Evolutionary conservation across 176 grass and related monocot species (phyloP).

Genomic region (Zizania latifolia): DNA sequence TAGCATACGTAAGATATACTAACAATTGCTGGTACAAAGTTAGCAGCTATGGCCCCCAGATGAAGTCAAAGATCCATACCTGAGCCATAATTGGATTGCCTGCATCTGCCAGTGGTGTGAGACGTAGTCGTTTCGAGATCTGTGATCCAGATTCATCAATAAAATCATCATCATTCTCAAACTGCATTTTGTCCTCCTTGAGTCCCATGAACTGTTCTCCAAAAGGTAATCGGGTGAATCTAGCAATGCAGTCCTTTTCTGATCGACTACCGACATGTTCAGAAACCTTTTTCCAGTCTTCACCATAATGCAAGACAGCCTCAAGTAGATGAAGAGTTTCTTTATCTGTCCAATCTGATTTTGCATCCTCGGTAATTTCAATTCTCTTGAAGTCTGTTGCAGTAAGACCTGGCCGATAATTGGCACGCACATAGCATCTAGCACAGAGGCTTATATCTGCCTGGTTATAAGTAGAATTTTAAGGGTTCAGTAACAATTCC

Average conservation of each 20-base stretch:
- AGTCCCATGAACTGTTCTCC: constrained; percentile 86
- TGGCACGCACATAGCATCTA: constrained; percentile 67
- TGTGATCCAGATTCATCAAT: constrained; percentile 37
- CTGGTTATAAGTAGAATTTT: constrained; percentile 42
- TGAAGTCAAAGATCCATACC: constrained; percentile 37
- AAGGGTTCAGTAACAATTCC: neutral
- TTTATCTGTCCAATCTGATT: constrained; percentile 95
- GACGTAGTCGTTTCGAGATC: constrained; percentile 41
- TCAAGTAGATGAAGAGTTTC: constrained; percentile 98
- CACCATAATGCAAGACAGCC: constrained; percentile 80
- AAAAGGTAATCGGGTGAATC: constrained; percentile 78
- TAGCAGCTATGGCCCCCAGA: neutral
- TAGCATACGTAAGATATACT: constrained; percentile 1
- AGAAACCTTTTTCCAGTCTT: constrained; percentile 92
- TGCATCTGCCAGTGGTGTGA: constrained; percentile 86
- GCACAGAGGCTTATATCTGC: constrained; percentile 86
- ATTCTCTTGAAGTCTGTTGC: constrained; percentile 78
- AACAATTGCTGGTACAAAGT: neutral
- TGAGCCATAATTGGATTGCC: constrained; percentile 97
- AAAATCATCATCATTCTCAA: constrained; percentile 33
- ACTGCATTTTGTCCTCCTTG: constrained; percentile 43
- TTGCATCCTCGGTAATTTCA: constrained; percentile 74
- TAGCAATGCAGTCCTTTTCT: constrained; percentile 85
- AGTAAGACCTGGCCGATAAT: constrained; percentile 87
- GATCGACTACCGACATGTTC: constrained; percentile 82